Evolutionary conservation across 306 rosid species (phyloP), one percentile per base, ranked within the genome.

Genomic region (Vigna trinervia): DNA sequence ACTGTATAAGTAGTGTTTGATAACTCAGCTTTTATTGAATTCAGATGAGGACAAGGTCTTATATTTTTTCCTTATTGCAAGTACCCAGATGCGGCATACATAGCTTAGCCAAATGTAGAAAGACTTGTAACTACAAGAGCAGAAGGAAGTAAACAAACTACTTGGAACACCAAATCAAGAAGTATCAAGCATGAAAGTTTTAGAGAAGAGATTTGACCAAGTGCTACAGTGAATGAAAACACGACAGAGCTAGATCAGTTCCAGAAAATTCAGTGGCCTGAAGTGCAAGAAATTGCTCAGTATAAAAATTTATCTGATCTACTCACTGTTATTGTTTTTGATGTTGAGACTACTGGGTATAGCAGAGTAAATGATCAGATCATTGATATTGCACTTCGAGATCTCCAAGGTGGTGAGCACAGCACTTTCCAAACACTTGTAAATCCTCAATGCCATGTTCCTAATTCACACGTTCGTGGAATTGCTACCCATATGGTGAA

Each of bases 391-490:
- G 97, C 86, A 45, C 62, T 88, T 77, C 90, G 82, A 71, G 92
- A 79, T 88, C 92, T 89, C 75, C 74, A 53, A 41, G 94, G 94
- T 3, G 97, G 97, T 79, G 74, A 78, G 57, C 81, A 85, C 51
- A 92, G 94, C 86, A 86, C 91, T 78, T 89, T 92, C 78, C 91
- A 88, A 76, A 86, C 93, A 38, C 86, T 92, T 47, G 88, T 92
- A 69, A 89, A 92, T 77, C 97, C 97, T 15, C 45, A 32, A 61
- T 28, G 65, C 11, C 68, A 32, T 61, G 46, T 61, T 6, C 23
- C 68, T 61, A 89, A 92, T 83, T 53, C 90, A 56, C 39, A 41
- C 32, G 15, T 89, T 68, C 94, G 89, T 79, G 85, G 85, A 69
- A 92, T 89, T 71, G 69, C 84, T 61, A 57, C 68, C 22, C 23